Percentiles rank a stretch among this genome's conserved stretches.
These are phyloP conservation scores for Apium graveolens DNA, from an alignment of 129 eudicot genomes.

Conservation along the genomic window DNA sequence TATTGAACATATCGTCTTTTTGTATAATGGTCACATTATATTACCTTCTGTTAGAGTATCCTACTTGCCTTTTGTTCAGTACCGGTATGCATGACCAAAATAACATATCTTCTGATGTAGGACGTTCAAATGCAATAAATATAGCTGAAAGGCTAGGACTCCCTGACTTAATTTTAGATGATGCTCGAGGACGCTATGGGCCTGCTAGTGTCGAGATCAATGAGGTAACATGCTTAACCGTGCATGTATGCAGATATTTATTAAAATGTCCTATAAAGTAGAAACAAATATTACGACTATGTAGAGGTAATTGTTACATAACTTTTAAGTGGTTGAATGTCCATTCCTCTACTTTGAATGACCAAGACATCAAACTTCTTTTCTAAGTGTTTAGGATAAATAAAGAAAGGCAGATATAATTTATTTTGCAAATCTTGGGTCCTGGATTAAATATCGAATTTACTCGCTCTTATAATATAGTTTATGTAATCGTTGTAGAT, in stretches of 20 bases:
- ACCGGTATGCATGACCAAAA: background rate
- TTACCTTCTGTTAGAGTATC: background rate
- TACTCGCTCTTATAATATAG: background rate
- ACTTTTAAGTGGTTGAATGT: background rate
- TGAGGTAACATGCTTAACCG: slow-evolving; percentile 50
- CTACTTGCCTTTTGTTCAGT: background rate
- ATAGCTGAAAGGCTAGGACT: slow-evolving; percentile 85
- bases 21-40: background rate
- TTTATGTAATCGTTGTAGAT: background rate
- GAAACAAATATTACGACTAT: background rate
- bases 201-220: slow-evolving; percentile 91
- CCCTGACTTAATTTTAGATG: slow-evolving; percentile 44
- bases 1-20: background rate
- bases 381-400: background rate
- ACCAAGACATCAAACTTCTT: background rate
- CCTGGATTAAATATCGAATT: background rate
- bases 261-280: background rate
- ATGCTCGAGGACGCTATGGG: slow-evolving; percentile 91
- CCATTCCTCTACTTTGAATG: background rate
- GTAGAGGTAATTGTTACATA: background rate
- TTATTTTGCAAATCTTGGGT: background rate
- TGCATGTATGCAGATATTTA: background rate
- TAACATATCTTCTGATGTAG: slow-evolving; percentile 31
- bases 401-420: background rate
- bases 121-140: slow-evolving; percentile 92